Base-by-base conservation (phyloP, 2,329 filamentous ascomycete species). In the Talaromyces amestolkiae region DNA sequence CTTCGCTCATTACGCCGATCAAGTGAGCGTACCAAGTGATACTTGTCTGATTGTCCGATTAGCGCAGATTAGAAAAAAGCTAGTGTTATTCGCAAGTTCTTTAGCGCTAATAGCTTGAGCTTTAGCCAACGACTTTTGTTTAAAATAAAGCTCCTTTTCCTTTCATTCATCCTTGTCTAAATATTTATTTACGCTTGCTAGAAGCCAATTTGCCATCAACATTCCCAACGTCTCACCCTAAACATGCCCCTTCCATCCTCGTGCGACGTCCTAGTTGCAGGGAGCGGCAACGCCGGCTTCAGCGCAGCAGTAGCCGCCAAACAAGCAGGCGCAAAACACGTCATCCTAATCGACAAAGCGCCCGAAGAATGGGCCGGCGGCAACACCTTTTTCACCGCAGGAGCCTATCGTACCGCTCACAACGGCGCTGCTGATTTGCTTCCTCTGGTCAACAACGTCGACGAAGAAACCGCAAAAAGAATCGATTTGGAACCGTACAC, bases 381-480 rank as follows among this genome's bases (percentile, higher is more conserved):
- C 0, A 90, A 90, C 71, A 82, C 82, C 0, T 89, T 84, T 71
- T 90, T 89, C 76, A 89, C 87, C 0, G 87, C 88, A 0, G 88
- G 86, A 1, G 87, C 86, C 1, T 88, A 84, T 71, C 83, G 89
- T 7, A 86, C 83, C 1, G 81, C 78, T 1, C 85, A 89, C 70
- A 64, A 71, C 7, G 88, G 88, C 0, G 77, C 88, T 0, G 11
- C 71, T 0, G 87, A 89, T 69, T 70, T 91, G 0, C 75, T 89
- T 0, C 86, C 87, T 0, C 71, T 90, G 3, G 85, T 90, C 58
- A 86, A 86, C 71, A 89, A 89, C 67, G 82, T 86, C 1, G 73
- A 81, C 24, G 58, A 73, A 0, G 79, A 81, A 0, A 77, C 80
- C 35, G 80, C 82, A 0, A 69, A 75, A 3, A 81, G 76, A 39